These are phyloP conservation scores for Vitis rupestris DNA, from an alignment of 164 flowering plant species.

Conservation along the genomic window DNA sequence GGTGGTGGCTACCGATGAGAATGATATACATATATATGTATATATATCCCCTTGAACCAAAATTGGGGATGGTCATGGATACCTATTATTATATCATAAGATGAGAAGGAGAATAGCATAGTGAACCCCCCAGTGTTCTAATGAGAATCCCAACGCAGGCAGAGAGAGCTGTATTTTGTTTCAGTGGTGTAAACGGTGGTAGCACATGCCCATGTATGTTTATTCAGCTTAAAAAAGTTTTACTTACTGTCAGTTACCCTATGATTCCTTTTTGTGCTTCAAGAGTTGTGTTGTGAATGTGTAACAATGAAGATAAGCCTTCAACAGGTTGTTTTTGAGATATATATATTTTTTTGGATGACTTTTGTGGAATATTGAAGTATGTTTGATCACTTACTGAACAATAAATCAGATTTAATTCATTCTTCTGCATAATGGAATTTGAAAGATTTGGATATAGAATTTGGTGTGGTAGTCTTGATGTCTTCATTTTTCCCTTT, in stretches of 20 bases:
- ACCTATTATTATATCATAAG: too few relatives aligned
- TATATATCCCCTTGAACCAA: too few relatives aligned
- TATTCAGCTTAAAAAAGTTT: neutral
- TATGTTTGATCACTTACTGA: neutral
- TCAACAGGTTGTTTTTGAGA: slow-evolving; percentile 2
- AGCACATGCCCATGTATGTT: neutral
- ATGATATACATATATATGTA: neutral
- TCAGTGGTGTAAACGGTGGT: neutral
- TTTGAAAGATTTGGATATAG: too few relatives aligned
- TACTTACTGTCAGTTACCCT: neutral
- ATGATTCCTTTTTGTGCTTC: neutral
- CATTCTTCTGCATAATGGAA: neutral
- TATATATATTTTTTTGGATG: neutral
- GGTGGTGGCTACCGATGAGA: slow-evolving; percentile 73
- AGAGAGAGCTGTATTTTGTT: neutral
- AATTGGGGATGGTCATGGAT: too few relatives aligned
- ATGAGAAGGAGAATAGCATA: too few relatives aligned
- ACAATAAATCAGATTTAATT: neutral
- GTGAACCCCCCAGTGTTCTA: too few relatives aligned
- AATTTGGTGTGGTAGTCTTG: too few relatives aligned
- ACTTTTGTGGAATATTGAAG: neutral
- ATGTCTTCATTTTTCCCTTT: too few relatives aligned
- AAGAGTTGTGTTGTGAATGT: slow-evolving; percentile 16
- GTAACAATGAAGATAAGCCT: slow-evolving; percentile 4
- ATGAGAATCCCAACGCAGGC: neutral